A percentile compares a stretch with the other conserved stretches of the same genome.
These are phyloP conservation scores for Talaromyces proteolyticus DNA, from an alignment of 495 filamentous ascomycete genomes.

Conservation along the genomic window DNA sequence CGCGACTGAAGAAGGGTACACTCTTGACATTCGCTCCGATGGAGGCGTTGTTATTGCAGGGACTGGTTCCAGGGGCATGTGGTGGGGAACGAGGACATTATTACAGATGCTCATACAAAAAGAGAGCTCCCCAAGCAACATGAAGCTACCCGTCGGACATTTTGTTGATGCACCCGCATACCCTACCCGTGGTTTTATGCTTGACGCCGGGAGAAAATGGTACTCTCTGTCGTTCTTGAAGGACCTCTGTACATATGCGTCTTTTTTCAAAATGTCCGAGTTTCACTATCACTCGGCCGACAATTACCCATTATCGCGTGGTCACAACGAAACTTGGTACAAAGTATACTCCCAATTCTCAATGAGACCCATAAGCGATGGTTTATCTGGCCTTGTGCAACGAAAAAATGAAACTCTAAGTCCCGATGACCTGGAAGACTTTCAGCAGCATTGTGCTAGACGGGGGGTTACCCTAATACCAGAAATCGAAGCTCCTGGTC, in stretches of 20 bases:
- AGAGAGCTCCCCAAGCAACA: conserved; percentile 6
- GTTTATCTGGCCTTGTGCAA: conserved; percentile 35
- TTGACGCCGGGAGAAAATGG: conserved; percentile 54
- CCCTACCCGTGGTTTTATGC: conserved; percentile 43
- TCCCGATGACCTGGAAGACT: conserved; percentile 38
- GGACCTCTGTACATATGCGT: conserved; percentile 50
- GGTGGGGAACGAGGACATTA: conserved; percentile 50
- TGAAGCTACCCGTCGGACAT: conserved; percentile 19
- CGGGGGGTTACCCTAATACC: conserved; percentile 49
- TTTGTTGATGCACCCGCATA: conserved; percentile 40
- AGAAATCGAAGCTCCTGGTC: conserved; percentile 50
- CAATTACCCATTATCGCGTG: conserved; percentile 50
- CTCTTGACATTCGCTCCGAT: conserved; percentile 21
- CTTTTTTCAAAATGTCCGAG: conserved; percentile 51
- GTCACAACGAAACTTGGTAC: conserved; percentile 43
- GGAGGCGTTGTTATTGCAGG: conserved; percentile 31
- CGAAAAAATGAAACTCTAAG: conserved; percentile 43
- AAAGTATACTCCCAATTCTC: conserved; percentile 48
- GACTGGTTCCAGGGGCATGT: conserved; percentile 45
- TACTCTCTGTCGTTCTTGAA: conserved; percentile 46
- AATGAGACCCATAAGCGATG: conserved; percentile 31
- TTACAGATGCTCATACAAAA: conserved; percentile 39
- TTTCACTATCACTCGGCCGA: conserved; percentile 54
- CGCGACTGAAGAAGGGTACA: conserved; percentile 43
- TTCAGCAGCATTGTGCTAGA: conserved; percentile 45